phyloP scores from a whole-genome alignment of 2,329 filamentous ascomycete species.

The Davidsoniella virescens region DNA sequence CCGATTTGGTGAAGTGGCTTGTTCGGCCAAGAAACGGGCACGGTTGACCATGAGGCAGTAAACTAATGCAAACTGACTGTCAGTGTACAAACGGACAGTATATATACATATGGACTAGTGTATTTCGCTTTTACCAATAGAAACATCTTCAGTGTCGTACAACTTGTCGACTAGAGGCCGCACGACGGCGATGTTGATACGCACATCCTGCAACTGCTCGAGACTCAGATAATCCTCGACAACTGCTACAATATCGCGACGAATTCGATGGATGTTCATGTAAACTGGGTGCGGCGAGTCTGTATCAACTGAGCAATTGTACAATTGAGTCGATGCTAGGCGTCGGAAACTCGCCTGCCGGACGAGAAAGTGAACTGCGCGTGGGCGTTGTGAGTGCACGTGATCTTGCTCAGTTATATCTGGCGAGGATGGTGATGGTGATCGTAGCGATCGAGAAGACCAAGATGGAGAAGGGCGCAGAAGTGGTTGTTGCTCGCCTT shows the following conservation, averaged over 20 bases:
- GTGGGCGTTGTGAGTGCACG: not conserved
- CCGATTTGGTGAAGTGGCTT: constrained; percentile 57
- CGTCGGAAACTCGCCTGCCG: constrained; percentile 4
- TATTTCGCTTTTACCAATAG: constrained; percentile 27
- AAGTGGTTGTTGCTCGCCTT: constrained; percentile 2
- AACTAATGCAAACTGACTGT: constrained; percentile 28
- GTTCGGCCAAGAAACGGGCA: constrained; percentile 62
- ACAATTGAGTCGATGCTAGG: constrained; percentile 21
- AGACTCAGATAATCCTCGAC: constrained; percentile 21
- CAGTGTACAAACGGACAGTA: not conserved
- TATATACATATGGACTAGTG: not conserved
- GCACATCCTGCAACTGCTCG: constrained; percentile 55
- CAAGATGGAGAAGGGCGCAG: not conserved
- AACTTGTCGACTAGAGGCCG: constrained; percentile 71
- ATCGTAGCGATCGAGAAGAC: not conserved
- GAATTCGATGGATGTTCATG: constrained; percentile 58
- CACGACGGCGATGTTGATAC: constrained; percentile 67
- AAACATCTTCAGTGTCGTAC: constrained; percentile 64
- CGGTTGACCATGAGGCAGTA: constrained; percentile 75
- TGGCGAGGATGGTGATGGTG: not conserved
- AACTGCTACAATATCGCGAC: constrained; percentile 45
- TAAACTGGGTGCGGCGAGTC: constrained; percentile 55
- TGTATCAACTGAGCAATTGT: constrained; percentile 38
- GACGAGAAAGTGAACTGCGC: constrained; percentile 1
- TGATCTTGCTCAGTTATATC: not conserved